Evolutionary conservation across 176 grass and related monocot genomes (phyloP).

Genomic region (Carex pumila): DNA sequence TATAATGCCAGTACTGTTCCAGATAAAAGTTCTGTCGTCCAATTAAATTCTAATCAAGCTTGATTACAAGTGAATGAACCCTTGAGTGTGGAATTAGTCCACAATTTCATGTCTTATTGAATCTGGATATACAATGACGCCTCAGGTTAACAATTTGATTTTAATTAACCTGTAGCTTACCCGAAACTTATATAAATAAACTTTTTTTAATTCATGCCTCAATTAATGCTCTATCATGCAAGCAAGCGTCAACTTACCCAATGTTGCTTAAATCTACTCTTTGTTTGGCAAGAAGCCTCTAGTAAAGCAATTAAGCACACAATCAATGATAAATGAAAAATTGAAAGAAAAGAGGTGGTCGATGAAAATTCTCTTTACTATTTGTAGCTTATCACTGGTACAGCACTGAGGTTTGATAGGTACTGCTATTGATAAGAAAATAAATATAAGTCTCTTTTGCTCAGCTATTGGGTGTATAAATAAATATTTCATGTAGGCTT

Average conservation of each 20-base stretch:
- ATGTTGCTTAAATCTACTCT: background rate
- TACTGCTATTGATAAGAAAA: background rate
- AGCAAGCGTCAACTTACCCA: background rate
- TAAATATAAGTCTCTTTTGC: background rate
- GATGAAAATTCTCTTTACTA: background rate
- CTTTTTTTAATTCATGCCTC: background rate
- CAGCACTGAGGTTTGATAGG: background rate
- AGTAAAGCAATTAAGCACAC: background rate
- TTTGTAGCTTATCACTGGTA: background rate
- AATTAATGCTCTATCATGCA: background rate
- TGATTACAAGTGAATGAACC: background rate
- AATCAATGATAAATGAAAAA: background rate
- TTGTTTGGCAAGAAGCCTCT: background rate
- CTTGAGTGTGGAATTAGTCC: background rate
- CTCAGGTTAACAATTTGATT: background rate
- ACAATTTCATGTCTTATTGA: background rate
- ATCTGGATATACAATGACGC: background rate
- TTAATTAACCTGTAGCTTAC: background rate
- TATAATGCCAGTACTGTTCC: background rate
- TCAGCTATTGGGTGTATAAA: background rate
- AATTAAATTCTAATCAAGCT: background rate
- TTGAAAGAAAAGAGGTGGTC: too few species aligned
- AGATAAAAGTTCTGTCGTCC: background rate
- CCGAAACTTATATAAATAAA: background rate
- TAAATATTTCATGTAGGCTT: constrained; percentile 42